Conservation (phyloP, 192 early-diverging fungal species). For the Coemansia sp. region DNA sequence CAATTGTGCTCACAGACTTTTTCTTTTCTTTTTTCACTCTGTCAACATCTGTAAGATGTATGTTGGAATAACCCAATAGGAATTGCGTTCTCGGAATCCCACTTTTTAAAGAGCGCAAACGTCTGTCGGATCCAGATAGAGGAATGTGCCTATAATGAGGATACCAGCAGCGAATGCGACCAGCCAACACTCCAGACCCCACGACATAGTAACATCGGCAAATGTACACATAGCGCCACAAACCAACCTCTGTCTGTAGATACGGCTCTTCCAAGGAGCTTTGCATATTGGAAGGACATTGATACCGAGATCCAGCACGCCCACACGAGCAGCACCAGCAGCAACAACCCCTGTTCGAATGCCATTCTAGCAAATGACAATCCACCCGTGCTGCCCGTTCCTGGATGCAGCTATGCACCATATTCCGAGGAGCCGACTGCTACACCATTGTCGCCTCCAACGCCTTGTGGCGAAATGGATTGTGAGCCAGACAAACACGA, state of each 20-base stretch:
- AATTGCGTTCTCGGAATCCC: conserved; percentile 40
- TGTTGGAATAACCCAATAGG: conserved; percentile 22
- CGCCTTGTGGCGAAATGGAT: conserved; percentile 1
- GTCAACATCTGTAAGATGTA: background rate
- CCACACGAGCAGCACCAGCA: conserved; percentile 8
- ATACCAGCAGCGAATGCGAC: background rate
- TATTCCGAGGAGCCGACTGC: conserved; percentile 11
- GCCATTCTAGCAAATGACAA: conserved; percentile 5
- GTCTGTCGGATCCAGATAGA: conserved; percentile 26
- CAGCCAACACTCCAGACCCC: background rate
- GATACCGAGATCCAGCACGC: background rate
- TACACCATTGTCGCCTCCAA: conserved; percentile 5
- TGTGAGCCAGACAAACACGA: background rate
- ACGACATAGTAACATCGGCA: background rate
- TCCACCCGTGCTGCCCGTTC: conserved; percentile 1
- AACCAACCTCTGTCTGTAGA: background rate
- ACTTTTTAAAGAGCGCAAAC: conserved; percentile 38
- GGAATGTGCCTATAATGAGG: background rate
- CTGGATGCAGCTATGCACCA: conserved; percentile 10
- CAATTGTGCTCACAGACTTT: background rate
- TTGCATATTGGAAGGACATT: conserved; percentile 7
- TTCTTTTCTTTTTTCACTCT: background rate
- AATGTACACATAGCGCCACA: background rate
- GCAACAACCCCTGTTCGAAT: conserved; percentile 8
- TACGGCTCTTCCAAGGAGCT: background rate